A percentile compares a stretch with the other conserved stretches of the same genome.
Evolutionary conservation across 306 rosid genomes (phyloP).

Genomic region (Glycine tomentella): DNA sequence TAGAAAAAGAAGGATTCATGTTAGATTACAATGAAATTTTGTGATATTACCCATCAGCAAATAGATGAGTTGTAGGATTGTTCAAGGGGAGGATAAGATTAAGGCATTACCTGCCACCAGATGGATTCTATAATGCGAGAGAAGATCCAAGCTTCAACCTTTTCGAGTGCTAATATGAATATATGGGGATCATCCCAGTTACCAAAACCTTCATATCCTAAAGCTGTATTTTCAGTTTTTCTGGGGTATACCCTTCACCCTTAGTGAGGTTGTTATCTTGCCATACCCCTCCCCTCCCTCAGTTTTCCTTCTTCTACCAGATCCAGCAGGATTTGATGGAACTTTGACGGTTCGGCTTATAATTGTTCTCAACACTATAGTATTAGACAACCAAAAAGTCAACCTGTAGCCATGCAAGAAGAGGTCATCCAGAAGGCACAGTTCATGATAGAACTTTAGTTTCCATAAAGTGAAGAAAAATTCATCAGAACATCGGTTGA

Average conservation of each 20-base stretch:
- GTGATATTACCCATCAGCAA: background rate
- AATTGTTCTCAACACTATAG: conserved; percentile 71
- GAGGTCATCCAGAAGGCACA: conserved; percentile 33
- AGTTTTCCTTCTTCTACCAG: conserved; percentile 52
- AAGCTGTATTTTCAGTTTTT: conserved; percentile 49
- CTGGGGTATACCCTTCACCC: conserved; percentile 63
- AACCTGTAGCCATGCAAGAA: conserved; percentile 58
- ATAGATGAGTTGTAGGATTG: background rate
- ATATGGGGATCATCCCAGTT: conserved; percentile 68
- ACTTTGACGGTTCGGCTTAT: conserved; percentile 55
- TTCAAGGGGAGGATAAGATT: conserved; percentile 32
- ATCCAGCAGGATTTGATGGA: conserved; percentile 50
- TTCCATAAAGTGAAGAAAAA: conserved; percentile 20
- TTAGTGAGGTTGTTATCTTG: conserved; percentile 50
- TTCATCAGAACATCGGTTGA: conserved; percentile 30
- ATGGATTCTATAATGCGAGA: conserved; percentile 81
- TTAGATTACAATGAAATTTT: conserved; percentile 17
- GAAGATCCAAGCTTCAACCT: conserved; percentile 88
- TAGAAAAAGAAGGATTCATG: conserved; percentile 36
- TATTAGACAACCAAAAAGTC: conserved; percentile 84
- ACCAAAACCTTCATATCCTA: conserved; percentile 54
- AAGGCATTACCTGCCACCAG: conserved; percentile 83
- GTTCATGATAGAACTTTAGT: conserved; percentile 15
- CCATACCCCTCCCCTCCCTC: conserved; percentile 51
- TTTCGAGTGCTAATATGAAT: conserved; percentile 67